Evolutionary conservation across 2,329 filamentous ascomycete species (phyloP).

Genomic region (Colletotrichum tanaceti): DNA sequence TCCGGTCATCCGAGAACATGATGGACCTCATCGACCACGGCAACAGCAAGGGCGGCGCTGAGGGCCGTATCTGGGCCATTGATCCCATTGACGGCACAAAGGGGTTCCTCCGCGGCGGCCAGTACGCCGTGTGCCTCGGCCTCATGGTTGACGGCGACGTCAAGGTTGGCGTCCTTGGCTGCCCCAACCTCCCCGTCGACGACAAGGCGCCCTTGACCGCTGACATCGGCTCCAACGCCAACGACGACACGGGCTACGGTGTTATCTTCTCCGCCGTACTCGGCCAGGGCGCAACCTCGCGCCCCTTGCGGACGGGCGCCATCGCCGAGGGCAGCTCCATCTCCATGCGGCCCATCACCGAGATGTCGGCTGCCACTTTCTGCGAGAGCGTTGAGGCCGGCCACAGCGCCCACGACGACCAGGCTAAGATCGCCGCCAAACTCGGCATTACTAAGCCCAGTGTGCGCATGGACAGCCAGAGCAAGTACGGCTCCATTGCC

Average conservation of each 20-base stretch:
- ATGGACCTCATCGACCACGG: conserved; percentile 75
- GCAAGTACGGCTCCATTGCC: conserved; percentile 96
- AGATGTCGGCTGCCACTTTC: conserved; percentile 86
- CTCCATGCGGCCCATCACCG: conserved; percentile 79
- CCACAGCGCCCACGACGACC: conserved; percentile 90
- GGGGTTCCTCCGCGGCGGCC: conserved; percentile 93
- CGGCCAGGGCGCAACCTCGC: conserved; percentile 83
- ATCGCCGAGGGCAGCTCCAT: conserved; percentile 70
- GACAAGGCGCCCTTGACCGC: conserved; percentile 78
- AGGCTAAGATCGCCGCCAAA: conserved; percentile 83
- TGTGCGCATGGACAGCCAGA: conserved; percentile 97
- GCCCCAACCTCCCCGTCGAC: conserved; percentile 92
- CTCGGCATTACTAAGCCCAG: conserved; percentile 90
- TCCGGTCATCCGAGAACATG: conserved; percentile 75
- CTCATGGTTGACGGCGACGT: conserved; percentile 94
- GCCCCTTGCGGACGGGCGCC: conserved; percentile 71
- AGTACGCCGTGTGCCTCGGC: conserved; percentile 95
- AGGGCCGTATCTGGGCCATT: conserved; percentile 91
- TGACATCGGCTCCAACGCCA: conserved; percentile 79
- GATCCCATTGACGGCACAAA: conserved; percentile 99
- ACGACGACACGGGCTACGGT: conserved; percentile 79
- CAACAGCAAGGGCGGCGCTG: conserved; percentile 75
- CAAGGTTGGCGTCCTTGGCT: conserved; percentile 92
- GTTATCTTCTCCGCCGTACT: conserved; percentile 88
- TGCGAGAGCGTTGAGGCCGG: conserved; percentile 96